Conservation (phyloP, 2,329 filamentous ascomycete species). For the Paracorniculantispora psalliotae region DNA sequence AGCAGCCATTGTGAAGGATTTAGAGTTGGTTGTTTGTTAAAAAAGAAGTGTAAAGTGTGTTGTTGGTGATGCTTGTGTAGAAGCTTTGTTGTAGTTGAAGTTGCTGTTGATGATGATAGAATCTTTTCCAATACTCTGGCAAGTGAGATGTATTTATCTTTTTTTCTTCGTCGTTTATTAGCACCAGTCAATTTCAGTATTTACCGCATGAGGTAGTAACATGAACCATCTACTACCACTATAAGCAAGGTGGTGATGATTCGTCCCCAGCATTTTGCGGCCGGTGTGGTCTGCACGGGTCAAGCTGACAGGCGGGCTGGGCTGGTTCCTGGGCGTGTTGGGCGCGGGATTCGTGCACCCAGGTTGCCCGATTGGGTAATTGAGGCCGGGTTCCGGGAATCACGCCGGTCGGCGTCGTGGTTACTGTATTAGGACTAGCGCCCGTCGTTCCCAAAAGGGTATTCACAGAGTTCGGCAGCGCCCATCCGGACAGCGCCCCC, state of each 20-base stretch:
- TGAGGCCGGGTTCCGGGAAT: slow-evolving; percentile 9
- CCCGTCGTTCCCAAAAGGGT: neutral
- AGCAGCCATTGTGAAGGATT: slow-evolving; percentile 9
- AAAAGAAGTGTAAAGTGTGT: neutral
- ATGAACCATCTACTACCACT: slow-evolving; percentile 10
- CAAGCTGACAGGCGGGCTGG: slow-evolving; percentile 7
- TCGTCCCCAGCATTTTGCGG: slow-evolving; percentile 10
- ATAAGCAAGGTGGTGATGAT: slow-evolving; percentile 8
- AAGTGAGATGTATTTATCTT: slow-evolving; percentile 10
- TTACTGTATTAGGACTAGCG: slow-evolving; percentile 8
- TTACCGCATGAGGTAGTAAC: neutral
- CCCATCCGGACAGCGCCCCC: slow-evolving; percentile 7
- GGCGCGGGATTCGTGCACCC: neutral
- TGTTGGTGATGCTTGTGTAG: neutral
- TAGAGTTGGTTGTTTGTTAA: neutral
- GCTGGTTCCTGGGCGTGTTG: neutral
- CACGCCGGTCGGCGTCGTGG: neutral
- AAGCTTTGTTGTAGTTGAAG: neutral
- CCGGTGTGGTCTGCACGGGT: neutral
- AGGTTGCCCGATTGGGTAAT: slow-evolving; percentile 11
- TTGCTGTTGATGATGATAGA: neutral
- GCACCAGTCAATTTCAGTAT: neutral
- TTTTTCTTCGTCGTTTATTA: neutral
- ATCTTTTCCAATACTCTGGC: neutral
- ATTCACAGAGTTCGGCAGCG: neutral